Percentiles rank a stretch among this genome's conserved stretches.
These are phyloP conservation scores for Eremomyces bilateralis DNA, from an alignment of 495 filamentous ascomycete species.

Conservation along the genomic window DNA sequence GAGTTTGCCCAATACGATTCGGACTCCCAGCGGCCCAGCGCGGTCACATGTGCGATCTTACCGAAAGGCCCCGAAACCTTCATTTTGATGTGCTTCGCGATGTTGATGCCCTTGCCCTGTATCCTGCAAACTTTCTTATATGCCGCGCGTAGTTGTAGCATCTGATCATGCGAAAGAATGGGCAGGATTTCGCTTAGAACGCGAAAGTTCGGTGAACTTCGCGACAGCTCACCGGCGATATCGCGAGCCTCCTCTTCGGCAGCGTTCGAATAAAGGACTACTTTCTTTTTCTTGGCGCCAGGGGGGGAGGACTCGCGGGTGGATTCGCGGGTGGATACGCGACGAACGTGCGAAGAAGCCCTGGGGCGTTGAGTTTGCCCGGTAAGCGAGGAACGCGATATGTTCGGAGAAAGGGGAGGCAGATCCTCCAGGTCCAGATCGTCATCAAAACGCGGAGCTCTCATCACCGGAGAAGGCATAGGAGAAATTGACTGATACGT, in stretches of 20 bases:
- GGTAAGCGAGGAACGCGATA: no score
- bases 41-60: conserved; percentile 77
- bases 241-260: conserved; percentile 53
- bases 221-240: conserved; percentile 50
- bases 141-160: conserved; percentile 60
- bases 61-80: conserved; percentile 59
- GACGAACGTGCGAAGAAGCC: no score
- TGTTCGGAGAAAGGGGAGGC: conserved; percentile 10
- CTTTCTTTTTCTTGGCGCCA: conserved; percentile 22
- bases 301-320: no score
- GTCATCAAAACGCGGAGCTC: conserved; percentile 11
- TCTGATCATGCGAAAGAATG: conserved; percentile 59
- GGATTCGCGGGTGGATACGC: no score
- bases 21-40: conserved; percentile 76
- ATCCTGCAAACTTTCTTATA: conserved; percentile 80
- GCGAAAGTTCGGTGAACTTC: conserved; percentile 40
- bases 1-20: conserved; percentile 98
- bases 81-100: conserved; percentile 83
- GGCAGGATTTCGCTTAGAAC: conserved; percentile 70
- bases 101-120: conserved; percentile 48
- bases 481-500: conserved; percentile 92
- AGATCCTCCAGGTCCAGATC: conserved; percentile 17
- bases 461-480: conserved; percentile 59
- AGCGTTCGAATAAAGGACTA: conserved; percentile 56
- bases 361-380: no score